Evolutionary conservation across 148 eudicot species (phyloP), one percentile per base, ranked within the genome.

Genomic region (Rhododendron henanense): DNA sequence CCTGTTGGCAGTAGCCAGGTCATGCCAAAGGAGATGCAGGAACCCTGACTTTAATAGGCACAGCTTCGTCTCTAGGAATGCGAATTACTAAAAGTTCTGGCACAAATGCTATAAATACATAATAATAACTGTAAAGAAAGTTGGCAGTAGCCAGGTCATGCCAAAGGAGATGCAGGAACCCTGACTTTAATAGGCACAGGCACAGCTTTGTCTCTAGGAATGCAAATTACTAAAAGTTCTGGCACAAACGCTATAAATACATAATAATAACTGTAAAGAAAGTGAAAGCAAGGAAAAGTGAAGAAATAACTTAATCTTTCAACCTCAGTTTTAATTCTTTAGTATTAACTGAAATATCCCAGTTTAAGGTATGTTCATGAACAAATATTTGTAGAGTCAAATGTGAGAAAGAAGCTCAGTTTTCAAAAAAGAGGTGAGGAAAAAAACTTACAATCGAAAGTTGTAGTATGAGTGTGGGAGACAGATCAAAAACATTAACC

Each of bases 381-480:
- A 37, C 77, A n/a, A 13, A n/a, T 5, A 83, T 10, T 25, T 1
- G 47, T 5, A 19, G 6, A 73, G 47, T 18, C 21, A 19, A 73
- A 14, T 63, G 78, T 45, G 41, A 71, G 28, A 83, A 71, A 71
- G 37, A 28, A 80, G 23, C 35, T 28, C 18, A 87, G 10, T 19
- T 31, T 4, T n/a, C 23, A 18, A 16, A 6, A 88, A 10, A 50
- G 51, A n/a, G 21, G 45, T 1, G 37, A 33, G 59, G 9, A 37
- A 61, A 84, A 81, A 81, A 79, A 84, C 94, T 92, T 84, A 92
- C 94, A 81, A 83, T 84, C 83, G 87, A 23, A 84, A 76, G 83
- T 92, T 90, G 82, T 89, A 90, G 84, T 85, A 92, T 3, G 82
- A 35, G 47, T 88, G 88, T 25, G 93, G 93, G 77, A 92, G 83